Conservation (phyloP, 2,329 filamentous ascomycete genomes). For the Trichoderma lentiforme region DNA sequence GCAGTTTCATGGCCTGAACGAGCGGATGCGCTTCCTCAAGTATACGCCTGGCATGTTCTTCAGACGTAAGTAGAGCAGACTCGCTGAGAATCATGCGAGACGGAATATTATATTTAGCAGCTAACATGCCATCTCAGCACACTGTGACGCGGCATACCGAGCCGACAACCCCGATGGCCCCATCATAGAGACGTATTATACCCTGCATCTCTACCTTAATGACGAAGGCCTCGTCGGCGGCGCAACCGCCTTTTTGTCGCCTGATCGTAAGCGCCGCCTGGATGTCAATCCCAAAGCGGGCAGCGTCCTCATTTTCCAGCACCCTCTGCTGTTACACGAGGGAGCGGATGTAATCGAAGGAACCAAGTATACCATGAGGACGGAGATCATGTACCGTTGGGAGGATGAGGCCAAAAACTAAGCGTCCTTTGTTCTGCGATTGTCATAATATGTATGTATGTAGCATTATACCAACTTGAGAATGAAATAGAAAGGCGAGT, state of each 20-base stretch:
- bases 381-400: constrained; percentile 51
- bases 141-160: constrained; percentile 63
- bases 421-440: neutral
- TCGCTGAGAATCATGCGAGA: neutral
- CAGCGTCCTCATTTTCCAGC: constrained; percentile 60
- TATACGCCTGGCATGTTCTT: constrained; percentile 74
- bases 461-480: neutral
- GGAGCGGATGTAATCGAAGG: constrained; percentile 51
- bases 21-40: constrained; percentile 71
- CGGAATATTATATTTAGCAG: neutral
- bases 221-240: constrained; percentile 45
- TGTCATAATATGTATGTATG: neutral
- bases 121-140: constrained; percentile 42
- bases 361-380: constrained; percentile 55
- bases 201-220: constrained; percentile 50
- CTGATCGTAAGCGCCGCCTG: constrained; percentile 38
- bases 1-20: constrained; percentile 58
- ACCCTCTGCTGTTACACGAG: constrained; percentile 48
- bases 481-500: neutral
- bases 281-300: constrained; percentile 56
- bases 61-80: constrained; percentile 38
- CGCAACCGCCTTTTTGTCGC: constrained; percentile 53
- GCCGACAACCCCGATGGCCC: constrained; percentile 34
- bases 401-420: neutral
- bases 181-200: constrained; percentile 51